Conservation (phyloP, 202 grass and related monocot species). For the Digitaria exilis region DNA sequence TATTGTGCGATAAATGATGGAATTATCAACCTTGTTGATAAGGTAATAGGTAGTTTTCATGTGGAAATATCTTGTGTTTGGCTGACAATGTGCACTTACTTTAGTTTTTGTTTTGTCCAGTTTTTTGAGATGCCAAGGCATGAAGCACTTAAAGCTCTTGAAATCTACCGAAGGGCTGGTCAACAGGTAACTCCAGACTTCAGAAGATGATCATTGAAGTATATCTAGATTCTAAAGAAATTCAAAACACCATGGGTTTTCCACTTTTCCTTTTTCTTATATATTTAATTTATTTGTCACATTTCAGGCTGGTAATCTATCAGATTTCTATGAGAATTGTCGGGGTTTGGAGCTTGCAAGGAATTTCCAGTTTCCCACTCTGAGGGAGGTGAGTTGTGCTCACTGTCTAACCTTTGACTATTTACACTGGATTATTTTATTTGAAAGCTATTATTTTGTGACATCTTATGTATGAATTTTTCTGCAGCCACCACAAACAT, state of each 20-base stretch:
- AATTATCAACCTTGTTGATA: constrained; percentile 99
- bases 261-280: constrained; percentile 24
- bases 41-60: constrained; percentile 57
- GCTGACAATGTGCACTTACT: constrained; percentile 7
- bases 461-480: constrained; percentile 40
- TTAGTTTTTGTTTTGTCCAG: constrained; percentile 50
- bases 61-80: neutral
- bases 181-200: constrained; percentile 72
- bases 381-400: constrained; percentile 77
- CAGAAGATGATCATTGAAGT: constrained; percentile 13
- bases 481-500: constrained; percentile 93
- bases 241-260: constrained; percentile 2
- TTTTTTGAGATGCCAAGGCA: constrained; percentile 99
- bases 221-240: constrained; percentile 12
- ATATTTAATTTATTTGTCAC: constrained; percentile 32
- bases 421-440: constrained; percentile 17
- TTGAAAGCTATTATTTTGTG: too few relatives aligned
- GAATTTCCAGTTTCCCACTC: constrained; percentile 97
- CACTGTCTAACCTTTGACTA: constrained; percentile 13
- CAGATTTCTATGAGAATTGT: constrained; percentile 97
- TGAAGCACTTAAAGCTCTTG: constrained; percentile 95
- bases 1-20: constrained; percentile 99
- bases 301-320: constrained; percentile 88
- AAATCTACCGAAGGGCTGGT: constrained; percentile 96
- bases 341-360: constrained; percentile 93